Percentiles rank a stretch among this genome's conserved stretches.
These are phyloP conservation scores for Auricularia sp. DNA, from an alignment of 768 basidiomycete genomes.

Conservation along the genomic window DNA sequence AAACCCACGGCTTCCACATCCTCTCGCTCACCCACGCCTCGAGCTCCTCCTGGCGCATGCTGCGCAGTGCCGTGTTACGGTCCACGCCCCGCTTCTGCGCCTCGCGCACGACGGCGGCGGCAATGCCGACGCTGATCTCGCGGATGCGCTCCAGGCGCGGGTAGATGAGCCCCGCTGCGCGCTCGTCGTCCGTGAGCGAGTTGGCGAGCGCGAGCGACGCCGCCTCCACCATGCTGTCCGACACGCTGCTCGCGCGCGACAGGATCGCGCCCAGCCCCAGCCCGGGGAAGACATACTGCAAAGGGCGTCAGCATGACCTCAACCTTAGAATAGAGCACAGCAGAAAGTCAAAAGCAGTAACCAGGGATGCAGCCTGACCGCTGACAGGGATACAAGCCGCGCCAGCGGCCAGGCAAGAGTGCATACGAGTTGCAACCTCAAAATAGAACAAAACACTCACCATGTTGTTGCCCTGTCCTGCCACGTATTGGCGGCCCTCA, in stretches of 20 bases:
- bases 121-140: constrained; percentile 72
- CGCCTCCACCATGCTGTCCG: constrained; percentile 84
- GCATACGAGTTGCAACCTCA: too few species aligned
- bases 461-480: constrained; percentile 95
- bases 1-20: constrained; percentile 57
- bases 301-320: background rate
- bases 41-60: constrained; percentile 46
- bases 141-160: constrained; percentile 74
- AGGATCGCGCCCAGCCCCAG: constrained; percentile 75
- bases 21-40: constrained; percentile 42
- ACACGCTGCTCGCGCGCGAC: constrained; percentile 54
- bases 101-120: constrained; percentile 61
- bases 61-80: constrained; percentile 40
- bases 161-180: constrained; percentile 57
- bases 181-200: constrained; percentile 63
- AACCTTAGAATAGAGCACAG: too few species aligned
- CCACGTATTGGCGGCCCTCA: constrained; percentile 46
- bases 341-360: too few species aligned
- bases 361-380: background rate
- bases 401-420: too few species aligned
- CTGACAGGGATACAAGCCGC: too few species aligned
- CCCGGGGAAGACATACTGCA: constrained; percentile 31
- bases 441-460: constrained; percentile 19
- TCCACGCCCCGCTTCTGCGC: constrained; percentile 66
- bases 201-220: constrained; percentile 71